Conservation (phyloP, 1,139 yeast genomes). For the Debaryomyces sp. region DNA sequence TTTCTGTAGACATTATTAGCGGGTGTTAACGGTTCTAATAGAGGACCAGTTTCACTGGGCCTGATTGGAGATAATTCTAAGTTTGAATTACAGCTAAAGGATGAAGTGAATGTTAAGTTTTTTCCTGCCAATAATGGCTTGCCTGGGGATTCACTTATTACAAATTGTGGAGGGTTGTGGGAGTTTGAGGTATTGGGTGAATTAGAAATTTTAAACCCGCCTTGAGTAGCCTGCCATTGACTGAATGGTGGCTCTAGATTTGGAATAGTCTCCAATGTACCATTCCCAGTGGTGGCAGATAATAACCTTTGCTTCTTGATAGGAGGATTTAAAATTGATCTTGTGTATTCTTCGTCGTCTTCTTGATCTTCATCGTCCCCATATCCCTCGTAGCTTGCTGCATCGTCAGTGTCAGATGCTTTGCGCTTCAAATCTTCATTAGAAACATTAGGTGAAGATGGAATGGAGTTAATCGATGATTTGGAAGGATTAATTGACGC, state of each 20-base stretch:
- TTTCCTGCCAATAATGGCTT: slow-evolving; percentile 48
- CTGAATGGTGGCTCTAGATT: slow-evolving; percentile 38
- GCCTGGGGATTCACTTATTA: slow-evolving; percentile 39
- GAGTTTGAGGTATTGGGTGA: slow-evolving; percentile 11
- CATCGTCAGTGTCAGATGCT: slow-evolving; percentile 11
- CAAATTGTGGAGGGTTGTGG: slow-evolving; percentile 28
- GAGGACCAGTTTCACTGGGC: slow-evolving; percentile 61
- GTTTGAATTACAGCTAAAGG: slow-evolving; percentile 68
- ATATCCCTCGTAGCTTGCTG: slow-evolving; percentile 17
- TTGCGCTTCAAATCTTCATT: slow-evolving; percentile 11
- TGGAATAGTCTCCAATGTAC: slow-evolving; percentile 29
- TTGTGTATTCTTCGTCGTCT: slow-evolving; percentile 8
- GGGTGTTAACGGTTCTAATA: slow-evolving; percentile 60
- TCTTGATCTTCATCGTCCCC: slow-evolving; percentile 18
- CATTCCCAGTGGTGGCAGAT: slow-evolving; percentile 10
- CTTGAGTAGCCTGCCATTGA: slow-evolving; percentile 13
- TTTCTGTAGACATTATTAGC: slow-evolving; percentile 26
- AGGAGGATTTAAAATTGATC: slow-evolving; percentile 16
- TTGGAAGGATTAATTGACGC: slow-evolving; percentile 9
- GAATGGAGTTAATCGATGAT: slow-evolving; percentile 29
- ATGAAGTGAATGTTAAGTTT: slow-evolving; percentile 51
- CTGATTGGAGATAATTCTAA: slow-evolving; percentile 64
- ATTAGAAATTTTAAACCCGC: slow-evolving; percentile 7
- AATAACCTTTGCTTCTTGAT: slow-evolving; percentile 18
- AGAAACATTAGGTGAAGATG: slow-evolving; percentile 36